Base-by-base conservation (phyloP, 139 green algal species). In the Tetradesmus obliquus region DNA sequence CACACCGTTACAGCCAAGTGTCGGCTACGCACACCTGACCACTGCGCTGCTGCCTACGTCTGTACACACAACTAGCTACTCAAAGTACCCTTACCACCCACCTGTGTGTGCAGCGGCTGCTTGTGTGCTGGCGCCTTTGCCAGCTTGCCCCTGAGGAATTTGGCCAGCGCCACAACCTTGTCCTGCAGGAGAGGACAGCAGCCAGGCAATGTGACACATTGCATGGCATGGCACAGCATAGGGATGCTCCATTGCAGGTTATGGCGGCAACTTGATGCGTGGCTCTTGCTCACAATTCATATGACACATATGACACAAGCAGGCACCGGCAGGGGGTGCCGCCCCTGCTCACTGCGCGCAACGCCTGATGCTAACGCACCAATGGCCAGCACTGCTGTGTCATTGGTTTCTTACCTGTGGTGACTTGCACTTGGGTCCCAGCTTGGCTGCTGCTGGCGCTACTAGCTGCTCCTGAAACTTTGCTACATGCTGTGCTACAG, bases 111-210 rank as follows among this genome's bases (percentile, higher is more conserved):
- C 55, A 89, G 55, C 5, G 89, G 89, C 69, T 92, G 89, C 82
- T 92, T 92, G 82, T 92, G 89, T n/a, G 89, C 81, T 24, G 89
- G 81, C 3, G 89, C 89, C 82, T 92, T 92, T 17, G 82, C 81
- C 62, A 92, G 82, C 20, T 88, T 88, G 81, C 62, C 55, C 10
- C 89, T 55, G 1, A 92, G 89, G 20, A 89, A 80, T 82, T 92
- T 92, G 62, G 81, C 69, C 60, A 92, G 10, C 13, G 89, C 82
- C 7, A 89, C 54, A 0, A 92, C 80, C 82, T 92, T 88, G 20
- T 83, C 81, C 89, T 92, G 80, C 79, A 88, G 53, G 57, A 10
- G 5, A 81, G 20, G 0, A 82, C n/a, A 82, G 60, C 60, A 72
- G n/a, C 22, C 74, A 10, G 74, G 8, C 5, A 22, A 82, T n/a